phyloP scores from a whole-genome alignment of 2,329 filamentous ascomycete genomes.

The Metarhizium guizhouense region DNA sequence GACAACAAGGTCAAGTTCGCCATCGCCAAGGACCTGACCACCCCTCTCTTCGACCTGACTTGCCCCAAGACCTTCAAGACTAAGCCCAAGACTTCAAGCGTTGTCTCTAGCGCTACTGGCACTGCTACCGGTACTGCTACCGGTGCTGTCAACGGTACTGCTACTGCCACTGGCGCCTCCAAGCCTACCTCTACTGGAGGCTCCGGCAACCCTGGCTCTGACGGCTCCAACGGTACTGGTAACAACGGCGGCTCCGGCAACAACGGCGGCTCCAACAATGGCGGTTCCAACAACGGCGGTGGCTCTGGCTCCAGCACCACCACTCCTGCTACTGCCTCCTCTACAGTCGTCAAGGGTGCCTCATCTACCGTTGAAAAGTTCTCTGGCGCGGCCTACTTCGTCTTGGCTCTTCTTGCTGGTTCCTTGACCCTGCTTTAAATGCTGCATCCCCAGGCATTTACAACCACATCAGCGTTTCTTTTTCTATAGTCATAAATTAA shows the following conservation, averaged over 20 bases:
- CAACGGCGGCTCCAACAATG: neutral
- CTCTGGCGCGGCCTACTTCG: slow-evolving; percentile 10
- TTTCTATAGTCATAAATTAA: slow-evolving; percentile 1
- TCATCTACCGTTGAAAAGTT: slow-evolving; percentile 3
- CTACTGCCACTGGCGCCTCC: too few relatives aligned
- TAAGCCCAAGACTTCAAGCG: slow-evolving; percentile 12
- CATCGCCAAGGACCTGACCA: slow-evolving; percentile 44
- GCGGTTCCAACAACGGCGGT: neutral
- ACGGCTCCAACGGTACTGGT: neutral
- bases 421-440: slow-evolving; percentile 9
- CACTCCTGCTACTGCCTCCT: neutral
- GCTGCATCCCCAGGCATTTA: neutral
- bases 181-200: too few relatives aligned
- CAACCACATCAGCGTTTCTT: neutral
- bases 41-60: slow-evolving; percentile 43
- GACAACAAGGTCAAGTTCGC: slow-evolving; percentile 50
- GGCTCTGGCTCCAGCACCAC: neutral
- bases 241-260: neutral
- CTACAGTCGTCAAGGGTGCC: neutral
- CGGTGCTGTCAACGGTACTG: too few relatives aligned
- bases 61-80: slow-evolving; percentile 37
- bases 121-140: slow-evolving; percentile 1
- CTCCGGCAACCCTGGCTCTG: slow-evolving; percentile 7
- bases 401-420: slow-evolving; percentile 9
- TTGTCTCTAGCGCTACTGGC: neutral